phyloP scores from a whole-genome alignment of 1,284 basidiomycete species.

The Golubevia pallescens region DNA sequence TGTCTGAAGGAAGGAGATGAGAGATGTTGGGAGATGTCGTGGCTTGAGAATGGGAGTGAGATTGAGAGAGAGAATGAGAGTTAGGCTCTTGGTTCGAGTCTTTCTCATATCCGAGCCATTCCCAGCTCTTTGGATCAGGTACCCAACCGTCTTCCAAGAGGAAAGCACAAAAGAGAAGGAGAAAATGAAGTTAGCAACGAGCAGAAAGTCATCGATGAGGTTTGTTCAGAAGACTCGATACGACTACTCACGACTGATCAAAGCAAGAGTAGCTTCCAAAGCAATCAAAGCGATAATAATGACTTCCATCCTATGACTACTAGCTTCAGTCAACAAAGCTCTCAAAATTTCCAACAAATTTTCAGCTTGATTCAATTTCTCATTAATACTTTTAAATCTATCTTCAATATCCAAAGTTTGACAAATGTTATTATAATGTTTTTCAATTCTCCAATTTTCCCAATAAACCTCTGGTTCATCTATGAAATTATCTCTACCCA shows the following conservation, averaged over 20 bases:
- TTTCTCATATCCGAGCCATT: too few relatives aligned
- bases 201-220: too few relatives aligned
- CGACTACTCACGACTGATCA: slow-evolving; percentile 45
- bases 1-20: too few relatives aligned
- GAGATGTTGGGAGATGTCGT: too few relatives aligned
- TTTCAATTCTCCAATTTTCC: slow-evolving; percentile 48
- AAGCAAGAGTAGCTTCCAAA: slow-evolving; percentile 41
- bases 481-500: slow-evolving; percentile 55
- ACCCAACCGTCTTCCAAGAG: too few relatives aligned
- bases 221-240: too few relatives aligned
- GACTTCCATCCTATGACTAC: slow-evolving; percentile 57
- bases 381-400: slow-evolving; percentile 52
- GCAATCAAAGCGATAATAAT: slow-evolving; percentile 56
- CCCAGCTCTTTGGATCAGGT: too few relatives aligned
- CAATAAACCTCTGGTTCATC: slow-evolving; percentile 62
- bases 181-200: too few relatives aligned
- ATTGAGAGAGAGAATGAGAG: too few relatives aligned
- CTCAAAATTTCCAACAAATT: slow-evolving; percentile 49
- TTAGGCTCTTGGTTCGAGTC: too few relatives aligned
- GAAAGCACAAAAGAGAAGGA: too few relatives aligned
- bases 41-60: too few relatives aligned
- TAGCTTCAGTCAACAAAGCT: slow-evolving; percentile 54
- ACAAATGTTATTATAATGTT: slow-evolving; percentile 46
- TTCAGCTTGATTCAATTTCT: slow-evolving; percentile 59
- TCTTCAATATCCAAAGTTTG: slow-evolving; percentile 46